A percentile compares a stretch with the other conserved stretches of the same genome.
These are phyloP conservation scores for Pleurotus giganteus DNA, from an alignment of 768 basidiomycete genomes.

Conservation along the genomic window DNA sequence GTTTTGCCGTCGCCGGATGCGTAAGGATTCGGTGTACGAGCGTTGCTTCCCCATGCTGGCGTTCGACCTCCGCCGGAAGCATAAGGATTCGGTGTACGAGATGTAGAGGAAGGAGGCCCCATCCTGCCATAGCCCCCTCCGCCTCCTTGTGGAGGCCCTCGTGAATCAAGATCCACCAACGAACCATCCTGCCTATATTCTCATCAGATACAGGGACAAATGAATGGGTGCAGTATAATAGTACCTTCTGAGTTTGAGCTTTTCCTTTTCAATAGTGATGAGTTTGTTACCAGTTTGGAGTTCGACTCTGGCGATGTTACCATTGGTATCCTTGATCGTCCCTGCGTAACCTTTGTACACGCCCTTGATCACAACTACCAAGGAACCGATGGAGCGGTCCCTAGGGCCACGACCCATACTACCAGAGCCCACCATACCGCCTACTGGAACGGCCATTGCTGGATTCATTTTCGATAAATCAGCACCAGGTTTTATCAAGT, in stretches of 20 bases:
- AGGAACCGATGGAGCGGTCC: slow-evolving; percentile 78
- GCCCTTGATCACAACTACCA: slow-evolving; percentile 82
- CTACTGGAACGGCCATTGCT: slow-evolving; percentile 56
- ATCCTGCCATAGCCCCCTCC: slow-evolving; percentile 15
- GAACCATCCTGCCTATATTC: slow-evolving; percentile 4
- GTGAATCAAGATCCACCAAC: slow-evolving; percentile 29
- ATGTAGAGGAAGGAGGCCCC: slow-evolving; percentile 14
- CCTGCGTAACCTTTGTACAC: slow-evolving; percentile 90
- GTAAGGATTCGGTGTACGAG: slow-evolving; percentile 72
- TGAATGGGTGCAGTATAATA: slow-evolving; percentile 30
- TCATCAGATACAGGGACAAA: not conserved
- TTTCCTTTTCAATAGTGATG: slow-evolving; percentile 81
- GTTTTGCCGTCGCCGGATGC: slow-evolving; percentile 53
- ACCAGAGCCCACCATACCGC: slow-evolving; percentile 81
- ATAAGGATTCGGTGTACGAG: slow-evolving; percentile 72
- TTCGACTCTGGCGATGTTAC: slow-evolving; percentile 83
- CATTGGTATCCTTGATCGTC: slow-evolving; percentile 93
- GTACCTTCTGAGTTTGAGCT: slow-evolving; percentile 70
- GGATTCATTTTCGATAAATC: slow-evolving; percentile 96
- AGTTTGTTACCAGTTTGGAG: slow-evolving; percentile 86
- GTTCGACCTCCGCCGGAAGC: slow-evolving; percentile 50
- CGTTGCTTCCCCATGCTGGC: slow-evolving; percentile 54
- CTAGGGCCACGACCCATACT: slow-evolving; percentile 76
- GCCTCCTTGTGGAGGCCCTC: slow-evolving; percentile 47
- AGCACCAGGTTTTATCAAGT: slow-evolving; percentile 56